phyloP scores from a whole-genome alignment of 768 basidiomycete genomes.

The Arthromyces matolae region DNA sequence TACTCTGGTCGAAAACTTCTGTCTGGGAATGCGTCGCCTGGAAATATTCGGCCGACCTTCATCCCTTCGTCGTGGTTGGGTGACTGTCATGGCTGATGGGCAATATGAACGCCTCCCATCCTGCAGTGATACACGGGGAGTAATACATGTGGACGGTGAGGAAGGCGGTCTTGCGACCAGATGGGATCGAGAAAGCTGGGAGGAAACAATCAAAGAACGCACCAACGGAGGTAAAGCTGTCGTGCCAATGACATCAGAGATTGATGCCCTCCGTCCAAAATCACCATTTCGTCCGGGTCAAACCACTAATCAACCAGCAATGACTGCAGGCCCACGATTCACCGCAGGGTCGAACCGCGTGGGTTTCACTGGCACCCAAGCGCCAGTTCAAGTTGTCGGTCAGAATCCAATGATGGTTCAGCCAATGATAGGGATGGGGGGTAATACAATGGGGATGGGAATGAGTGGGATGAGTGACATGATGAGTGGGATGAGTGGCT shows the following conservation, averaged over 20 bases:
- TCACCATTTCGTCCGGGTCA: conserved; percentile 58
- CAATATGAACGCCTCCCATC: conserved; percentile 50
- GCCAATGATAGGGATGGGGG: conserved; percentile 32
- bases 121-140: conserved; percentile 25
- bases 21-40: conserved; percentile 86
- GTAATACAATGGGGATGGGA: conserved; percentile 30
- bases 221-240: conserved; percentile 54
- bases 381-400: conserved; percentile 21
- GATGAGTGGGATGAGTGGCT: conserved; percentile 35
- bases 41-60: conserved; percentile 82
- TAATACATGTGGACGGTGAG: conserved; percentile 37
- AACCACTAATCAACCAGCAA: conserved; percentile 14
- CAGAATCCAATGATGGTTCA: conserved; percentile 32
- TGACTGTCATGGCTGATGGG: conserved; percentile 71
- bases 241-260: conserved; percentile 73
- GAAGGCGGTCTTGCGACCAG: conserved; percentile 40
- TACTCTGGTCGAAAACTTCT: conserved; percentile 95
- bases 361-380: conserved; percentile 24
- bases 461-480: conserved; percentile 28
- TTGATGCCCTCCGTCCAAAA: conserved; percentile 82
- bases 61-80: conserved; percentile 84
- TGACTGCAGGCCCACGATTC: conserved; percentile 17
- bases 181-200: conserved; percentile 68
- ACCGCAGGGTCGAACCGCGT: conserved; percentile 15
- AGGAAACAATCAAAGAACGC: conserved; percentile 53